Base-by-base conservation (phyloP, 371 early-diverging fungal genomes). In the Saksenaea vasiformis region DNA sequence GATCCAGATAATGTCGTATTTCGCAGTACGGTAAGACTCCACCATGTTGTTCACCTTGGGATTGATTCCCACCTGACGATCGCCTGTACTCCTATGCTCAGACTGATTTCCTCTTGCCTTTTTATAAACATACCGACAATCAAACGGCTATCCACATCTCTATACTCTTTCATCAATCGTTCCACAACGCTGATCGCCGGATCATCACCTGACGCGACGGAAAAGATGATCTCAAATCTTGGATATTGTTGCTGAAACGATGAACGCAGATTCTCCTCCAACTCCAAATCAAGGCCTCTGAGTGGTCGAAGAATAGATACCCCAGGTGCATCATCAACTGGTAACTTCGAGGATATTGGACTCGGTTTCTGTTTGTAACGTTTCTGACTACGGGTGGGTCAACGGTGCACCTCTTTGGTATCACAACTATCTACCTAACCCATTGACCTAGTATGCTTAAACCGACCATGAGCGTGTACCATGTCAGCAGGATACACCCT, bases 41-140 rank as follows among this genome's bases (percentile, higher is more conserved):
- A 95, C 69, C 85, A 98, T 85, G 78, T 98, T 98, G 83, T 94
- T 95, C 70, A 98, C 87, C 72, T 98, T 98, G 10, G 98, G 98
- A 71, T 98, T 98, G 54, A 90, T 88, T 37, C 92, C 93, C 1
- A 90, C 84, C 14, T 74, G 68, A 41, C 66, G 69, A 55, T 90
- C 91, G 31, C 90, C 95, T 91, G 65, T 62, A 26, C 22, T 55
- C 36, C 10, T 59, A 38, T 24, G 28, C 22, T 43, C 14, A n/a
- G 9, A 14, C 14, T 41, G 43, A 41, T 31, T 10, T 22, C 28
- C 17, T 62, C 56, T 57, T 7, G 28, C 19, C 43, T 57, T 17
- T 14, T 27, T 38, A 11, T 15, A 14, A 27, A 44, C 56, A 39
- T 64, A 56, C 63, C 64, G 14, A 67, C 62, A 54, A 95, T 84